Evolutionary conservation across 352 stramenopile genomes (phyloP), one percentile per base, ranked within the genome.

Genomic region (Plasmopara muralis): DNA sequence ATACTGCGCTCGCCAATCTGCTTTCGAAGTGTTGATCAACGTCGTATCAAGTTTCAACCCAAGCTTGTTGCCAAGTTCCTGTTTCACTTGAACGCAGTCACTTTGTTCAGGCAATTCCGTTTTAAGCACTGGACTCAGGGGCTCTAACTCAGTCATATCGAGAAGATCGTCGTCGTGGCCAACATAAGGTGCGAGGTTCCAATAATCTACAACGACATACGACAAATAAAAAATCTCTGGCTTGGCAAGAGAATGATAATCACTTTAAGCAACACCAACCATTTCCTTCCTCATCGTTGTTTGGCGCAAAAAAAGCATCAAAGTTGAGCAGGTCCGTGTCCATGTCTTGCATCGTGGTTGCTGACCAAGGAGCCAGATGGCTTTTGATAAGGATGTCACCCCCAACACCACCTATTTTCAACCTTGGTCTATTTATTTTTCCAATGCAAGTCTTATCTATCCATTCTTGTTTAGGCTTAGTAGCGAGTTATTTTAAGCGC

Each of bases 251-350:
- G 43, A 12, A 16, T 20, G n/a, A n/a, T n/a, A n/a, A n/a, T n/a
- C n/a, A n/a, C n/a, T n/a, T n/a, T n/a, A n/a, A n/a, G n/a, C n/a
- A 18, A 40, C 3, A 9, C 30, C 56, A 60, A 72, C 66, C 58
- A 15, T 62, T 44, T 16, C 61, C 56, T 6, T 54, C 54, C 2
- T 76, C 67, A 15, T 72, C 63, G 28, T 69, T 65, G 54, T 62
- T 59, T 2, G 56, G 38, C 34, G 44, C 13, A 49, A 72, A 72
- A 47, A 76, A 70, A 9, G 55, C 35, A 49, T 76, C 56, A 14
- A 76, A 70, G 45, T 64, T 68, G 37, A 70, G 42, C 43, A 76
- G 37, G 12, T 71, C 67, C 9, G 48, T 58, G 48, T 72, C 64
- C 49, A 66, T 60, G 47, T 76, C 63, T 34, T 68, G 63, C 63